phyloP scores from a whole-genome alignment of 805 yeast species.

The Candida multigemmis region DNA sequence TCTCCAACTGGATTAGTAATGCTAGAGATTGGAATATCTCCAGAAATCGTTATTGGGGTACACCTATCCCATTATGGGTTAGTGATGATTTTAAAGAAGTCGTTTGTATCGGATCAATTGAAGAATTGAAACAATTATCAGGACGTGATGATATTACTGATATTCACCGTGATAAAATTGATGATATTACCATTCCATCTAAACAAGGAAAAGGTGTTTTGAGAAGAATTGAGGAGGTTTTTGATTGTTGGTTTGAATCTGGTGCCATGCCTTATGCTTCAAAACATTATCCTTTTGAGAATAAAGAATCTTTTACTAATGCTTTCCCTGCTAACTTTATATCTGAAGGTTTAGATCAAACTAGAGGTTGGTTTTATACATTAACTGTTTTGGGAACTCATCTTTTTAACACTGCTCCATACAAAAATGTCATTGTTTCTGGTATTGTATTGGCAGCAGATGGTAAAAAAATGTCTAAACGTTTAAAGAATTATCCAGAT shows the following conservation, averaged over 20 bases:
- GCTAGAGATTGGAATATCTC: slow-evolving; percentile 99
- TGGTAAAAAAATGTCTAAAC: slow-evolving; percentile 98
- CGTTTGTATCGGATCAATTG: slow-evolving; percentile 87
- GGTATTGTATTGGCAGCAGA: slow-evolving; percentile 97
- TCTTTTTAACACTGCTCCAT: slow-evolving; percentile 85
- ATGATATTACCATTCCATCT: slow-evolving; percentile 88
- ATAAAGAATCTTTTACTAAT: slow-evolving; percentile 54
- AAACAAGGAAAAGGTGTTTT: slow-evolving; percentile 78
- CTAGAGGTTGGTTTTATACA: slow-evolving; percentile 99
- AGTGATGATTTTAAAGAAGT: slow-evolving; percentile 88
- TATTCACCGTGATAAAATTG: slow-evolving; percentile 89
- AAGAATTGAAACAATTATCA: slow-evolving; percentile 75
- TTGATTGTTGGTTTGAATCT: slow-evolving; percentile 99
- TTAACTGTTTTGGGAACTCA: slow-evolving; percentile 93
- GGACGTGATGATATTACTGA: slow-evolving; percentile 80
- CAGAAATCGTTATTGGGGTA: slow-evolving; percentile 99
- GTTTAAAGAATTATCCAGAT: slow-evolving; percentile 96
- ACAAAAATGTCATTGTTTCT: slow-evolving; percentile 87
- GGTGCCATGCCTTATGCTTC: slow-evolving; percentile 99
- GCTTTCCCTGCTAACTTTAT: slow-evolving; percentile 97
- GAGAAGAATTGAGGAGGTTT: slow-evolving; percentile 92
- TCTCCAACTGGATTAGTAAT: slow-evolving; percentile 95
- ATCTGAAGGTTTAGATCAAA: slow-evolving; percentile 98
- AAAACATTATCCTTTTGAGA: slow-evolving; percentile 93
- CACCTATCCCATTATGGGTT: slow-evolving; percentile 97